Percentiles rank a stretch among this genome's conserved stretches.
phyloP scores from a whole-genome alignment of 352 stramenopile genomes.

The Pythium pyrilobum region DNA sequence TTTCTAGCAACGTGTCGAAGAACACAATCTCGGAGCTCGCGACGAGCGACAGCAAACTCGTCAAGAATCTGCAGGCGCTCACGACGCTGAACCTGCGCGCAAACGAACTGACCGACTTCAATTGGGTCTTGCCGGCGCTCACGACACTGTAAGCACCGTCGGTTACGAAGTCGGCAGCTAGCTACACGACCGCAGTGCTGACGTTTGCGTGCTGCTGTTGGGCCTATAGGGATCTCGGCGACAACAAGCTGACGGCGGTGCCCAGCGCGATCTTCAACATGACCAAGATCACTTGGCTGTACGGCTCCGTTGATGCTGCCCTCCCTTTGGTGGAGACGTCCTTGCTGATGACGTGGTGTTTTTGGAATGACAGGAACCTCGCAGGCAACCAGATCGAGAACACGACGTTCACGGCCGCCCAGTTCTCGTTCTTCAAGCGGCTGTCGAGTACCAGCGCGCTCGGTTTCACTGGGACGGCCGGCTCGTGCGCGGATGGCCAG shows the following conservation, averaged over 20 bases:
- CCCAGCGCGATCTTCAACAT: constrained; percentile 55
- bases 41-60: constrained; percentile 28
- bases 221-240: constrained; percentile 8
- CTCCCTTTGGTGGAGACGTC: background rate
- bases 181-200: background rate
- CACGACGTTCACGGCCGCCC: constrained; percentile 24
- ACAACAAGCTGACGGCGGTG: constrained; percentile 24
- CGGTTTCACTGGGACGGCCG: constrained; percentile 21
- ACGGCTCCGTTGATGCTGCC: constrained; percentile 5
- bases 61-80: constrained; percentile 33
- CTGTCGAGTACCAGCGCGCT: constrained; percentile 32
- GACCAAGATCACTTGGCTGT: constrained; percentile 62
- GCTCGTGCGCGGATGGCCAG: constrained; percentile 28
- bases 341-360: background rate
- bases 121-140: constrained; percentile 12
- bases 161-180: no score
- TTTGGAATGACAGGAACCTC: constrained; percentile 29
- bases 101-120: constrained; percentile 55
- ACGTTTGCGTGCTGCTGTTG: background rate
- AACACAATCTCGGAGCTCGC: constrained; percentile 41
- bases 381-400: constrained; percentile 47
- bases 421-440: constrained; percentile 21
- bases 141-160: constrained; percentile 10
- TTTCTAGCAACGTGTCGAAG: constrained; percentile 47
- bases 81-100: constrained; percentile 40